phyloP scores from a whole-genome alignment of 2,329 filamentous ascomycete genomes.

The Fusarium goolgardi region DNA sequence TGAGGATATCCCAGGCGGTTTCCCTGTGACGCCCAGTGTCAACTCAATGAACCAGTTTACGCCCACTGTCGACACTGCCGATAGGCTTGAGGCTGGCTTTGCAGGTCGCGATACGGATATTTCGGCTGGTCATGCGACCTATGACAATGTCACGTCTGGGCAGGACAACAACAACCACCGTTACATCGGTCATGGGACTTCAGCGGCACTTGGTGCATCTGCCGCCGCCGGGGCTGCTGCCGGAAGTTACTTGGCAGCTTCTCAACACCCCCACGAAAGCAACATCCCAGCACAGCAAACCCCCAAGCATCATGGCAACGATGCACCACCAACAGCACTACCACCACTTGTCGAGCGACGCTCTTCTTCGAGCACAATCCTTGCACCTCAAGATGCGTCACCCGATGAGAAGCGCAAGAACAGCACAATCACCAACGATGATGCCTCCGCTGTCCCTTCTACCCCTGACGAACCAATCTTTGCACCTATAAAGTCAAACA shows the following conservation, averaged over 20 bases:
- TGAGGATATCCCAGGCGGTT: conserved; percentile 46
- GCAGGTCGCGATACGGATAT: conserved; percentile 4
- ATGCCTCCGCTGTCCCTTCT: background rate
- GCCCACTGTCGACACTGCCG: conserved; percentile 11
- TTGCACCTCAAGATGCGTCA: background rate
- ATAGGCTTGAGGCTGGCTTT: conserved; percentile 32
- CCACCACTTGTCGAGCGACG: background rate
- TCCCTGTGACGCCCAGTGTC: conserved; percentile 42
- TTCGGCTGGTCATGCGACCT: background rate
- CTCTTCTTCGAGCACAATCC: conserved; percentile 30
- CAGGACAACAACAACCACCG: background rate
- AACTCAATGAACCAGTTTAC: conserved; percentile 24
- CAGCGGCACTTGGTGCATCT: conserved; percentile 18
- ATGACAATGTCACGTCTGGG: conserved; percentile 6
- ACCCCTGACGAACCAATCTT: conserved; percentile 35
- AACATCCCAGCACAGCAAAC: background rate
- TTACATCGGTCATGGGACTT: background rate
- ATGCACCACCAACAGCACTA: background rate
- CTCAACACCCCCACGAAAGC: conserved; percentile 1
- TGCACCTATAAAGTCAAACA: conserved; percentile 46
- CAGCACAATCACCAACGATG: background rate
- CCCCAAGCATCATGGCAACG: background rate
- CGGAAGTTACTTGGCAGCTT: background rate
- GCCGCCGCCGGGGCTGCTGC: background rate
- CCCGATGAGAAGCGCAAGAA: conserved; percentile 7